Base-by-base conservation (phyloP, 345 rosid species). In the Hypericum perforatum region DNA sequence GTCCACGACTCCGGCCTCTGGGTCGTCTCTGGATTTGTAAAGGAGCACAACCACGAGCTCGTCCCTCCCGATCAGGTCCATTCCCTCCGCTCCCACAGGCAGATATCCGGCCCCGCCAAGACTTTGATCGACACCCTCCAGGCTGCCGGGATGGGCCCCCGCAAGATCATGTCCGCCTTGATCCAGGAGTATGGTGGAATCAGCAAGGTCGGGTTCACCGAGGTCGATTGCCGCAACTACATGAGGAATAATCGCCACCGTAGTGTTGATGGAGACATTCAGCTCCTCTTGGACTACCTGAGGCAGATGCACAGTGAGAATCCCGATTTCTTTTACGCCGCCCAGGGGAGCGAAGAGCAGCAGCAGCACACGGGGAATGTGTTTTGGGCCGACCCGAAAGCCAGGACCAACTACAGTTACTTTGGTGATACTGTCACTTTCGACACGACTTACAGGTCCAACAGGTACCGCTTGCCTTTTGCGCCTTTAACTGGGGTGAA, bases 131-230 rank as follows among this genome's bases (percentile, higher is more conserved):
- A 76, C 54, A 76, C 81, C 5, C 73, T 76, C 46, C 81, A 76
- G 56, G 81, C 81, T 8, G 81, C 81, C 6, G 78, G 81, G 51
- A 69, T 76, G 78, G 78, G 78, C 16, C 73, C 81, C 0, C 62
- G 75, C 52, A 70, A 71, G 38, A 68, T 73, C 36, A 76, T 76
- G 81, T 73, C 75, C 43, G 81, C 70, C 53, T 57, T 76, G 62
- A 76, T 76, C 45, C 70, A 60, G 65, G 81, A 76, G 54, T 76
- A 73, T 10, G 81, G 78, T 53, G 78, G 78, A 40, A 48, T 70
- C 12, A 73, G 65, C 43, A 76, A 76, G 49, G 81, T 76, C 32
- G 81, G 81, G 14, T 76, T 76, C 57, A 76, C 76, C 38, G 67
- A 70, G 58, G 76, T 73, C 53, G 78, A 76, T 68, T 76, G 81